A percentile compares a stretch with the other conserved stretches of the same genome.
Evolutionary conservation across 345 rosid genomes (phyloP).

Genomic region (Boechera stricta): DNA sequence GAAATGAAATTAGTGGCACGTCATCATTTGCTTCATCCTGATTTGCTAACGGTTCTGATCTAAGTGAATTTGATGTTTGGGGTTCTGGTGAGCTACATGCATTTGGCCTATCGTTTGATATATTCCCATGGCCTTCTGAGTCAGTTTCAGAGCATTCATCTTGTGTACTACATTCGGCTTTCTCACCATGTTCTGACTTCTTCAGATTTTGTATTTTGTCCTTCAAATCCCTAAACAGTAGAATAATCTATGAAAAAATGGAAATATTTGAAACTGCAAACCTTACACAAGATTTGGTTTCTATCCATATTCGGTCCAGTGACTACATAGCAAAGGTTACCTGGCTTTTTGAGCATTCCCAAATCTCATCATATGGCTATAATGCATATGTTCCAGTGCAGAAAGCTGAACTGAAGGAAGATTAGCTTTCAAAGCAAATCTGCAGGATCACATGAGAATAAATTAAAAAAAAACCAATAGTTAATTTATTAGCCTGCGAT

Average conservation of each 20-base stretch:
- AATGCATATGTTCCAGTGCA: slow-evolving; percentile 93
- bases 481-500: slow-evolving; percentile 23
- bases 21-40: slow-evolving; percentile 62
- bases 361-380: slow-evolving; percentile 95
- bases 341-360: slow-evolving; percentile 80
- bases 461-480: slow-evolving; percentile 24
- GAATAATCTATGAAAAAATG: slow-evolving; percentile 28
- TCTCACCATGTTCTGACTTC: slow-evolving; percentile 50
- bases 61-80: slow-evolving; percentile 49
- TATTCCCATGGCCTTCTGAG: slow-evolving; percentile 67
- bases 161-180: slow-evolving; percentile 42
- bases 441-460: slow-evolving; percentile 45
- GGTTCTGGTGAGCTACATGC: slow-evolving; percentile 47
- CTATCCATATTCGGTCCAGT: not conserved
- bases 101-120: slow-evolving; percentile 50
- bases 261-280: slow-evolving; percentile 22
- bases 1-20: slow-evolving; percentile 65
- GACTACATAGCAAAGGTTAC: slow-evolving; percentile 48
- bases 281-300: slow-evolving; percentile 7
- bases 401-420: slow-evolving; percentile 71
- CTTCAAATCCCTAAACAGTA: slow-evolving; percentile 69
- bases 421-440: slow-evolving; percentile 79
- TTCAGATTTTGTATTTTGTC: slow-evolving; percentile 64
- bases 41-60: slow-evolving; percentile 46
- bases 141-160: slow-evolving; percentile 91